Percentiles rank a stretch among this genome's conserved stretches.
These are phyloP conservation scores for Termitomyces eurrhizus DNA, from an alignment of 768 basidiomycete genomes.

Conservation along the genomic window DNA sequence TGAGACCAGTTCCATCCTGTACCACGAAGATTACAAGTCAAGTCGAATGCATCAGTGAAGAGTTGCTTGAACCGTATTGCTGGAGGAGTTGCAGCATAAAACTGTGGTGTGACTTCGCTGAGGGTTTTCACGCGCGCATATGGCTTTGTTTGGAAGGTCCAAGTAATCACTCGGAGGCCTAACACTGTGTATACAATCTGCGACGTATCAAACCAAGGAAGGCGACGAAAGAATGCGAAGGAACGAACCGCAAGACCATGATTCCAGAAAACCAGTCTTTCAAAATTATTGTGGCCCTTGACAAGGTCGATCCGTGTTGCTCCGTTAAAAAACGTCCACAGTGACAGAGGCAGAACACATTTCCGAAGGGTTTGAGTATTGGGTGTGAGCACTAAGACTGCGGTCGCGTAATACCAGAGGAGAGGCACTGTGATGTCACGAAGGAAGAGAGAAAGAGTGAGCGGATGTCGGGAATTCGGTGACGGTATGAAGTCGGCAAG, in stretches of 20 bases:
- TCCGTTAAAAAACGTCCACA: constrained; percentile 40
- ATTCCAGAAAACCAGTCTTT: constrained; percentile 37
- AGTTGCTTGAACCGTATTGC: constrained; percentile 13
- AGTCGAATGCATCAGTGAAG: constrained; percentile 42
- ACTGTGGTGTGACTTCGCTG: constrained; percentile 8
- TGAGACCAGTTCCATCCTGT: constrained; percentile 59
- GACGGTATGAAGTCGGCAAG: constrained; percentile 24
- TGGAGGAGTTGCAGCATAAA: constrained; percentile 9
- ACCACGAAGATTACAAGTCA: constrained; percentile 50
- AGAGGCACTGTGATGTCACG: constrained; percentile 38
- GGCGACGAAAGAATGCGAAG: neutral
- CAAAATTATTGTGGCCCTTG: constrained; percentile 24
- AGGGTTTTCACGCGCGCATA: constrained; percentile 23
- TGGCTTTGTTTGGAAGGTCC: constrained; percentile 35
- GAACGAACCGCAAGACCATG: constrained; percentile 41
- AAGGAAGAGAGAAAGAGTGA: constrained; percentile 29
- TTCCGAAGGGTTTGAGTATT: constrained; percentile 38
- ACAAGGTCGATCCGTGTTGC: constrained; percentile 40
- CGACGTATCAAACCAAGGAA: neutral
- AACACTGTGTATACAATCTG: constrained; percentile 35
- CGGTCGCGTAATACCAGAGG: constrained; percentile 45
- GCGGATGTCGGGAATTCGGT: constrained; percentile 28
- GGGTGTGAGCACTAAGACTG: constrained; percentile 48
- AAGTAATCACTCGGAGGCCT: constrained; percentile 35
- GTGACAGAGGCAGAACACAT: constrained; percentile 45